These are phyloP conservation scores for Gilbertella persicaria DNA, from an alignment of 371 early-diverging fungal genomes.

Conservation along the genomic window DNA sequence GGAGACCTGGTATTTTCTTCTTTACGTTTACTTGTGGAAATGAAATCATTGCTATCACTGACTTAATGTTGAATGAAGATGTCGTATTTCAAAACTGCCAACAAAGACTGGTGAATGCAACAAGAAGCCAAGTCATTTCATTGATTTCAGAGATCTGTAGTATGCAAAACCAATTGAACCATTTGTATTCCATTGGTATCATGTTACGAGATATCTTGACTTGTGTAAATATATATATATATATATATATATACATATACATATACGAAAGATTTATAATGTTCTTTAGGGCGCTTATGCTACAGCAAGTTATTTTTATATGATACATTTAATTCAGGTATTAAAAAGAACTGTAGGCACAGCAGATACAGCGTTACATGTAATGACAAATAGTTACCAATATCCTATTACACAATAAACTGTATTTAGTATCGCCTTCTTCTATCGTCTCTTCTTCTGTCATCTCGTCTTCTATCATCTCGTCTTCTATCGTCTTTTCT, in stretches of 20 bases:
- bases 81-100: slow-evolving; percentile 7
- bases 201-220: slow-evolving; percentile 12
- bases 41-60: slow-evolving; percentile 3
- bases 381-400: slow-evolving; percentile 5
- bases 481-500: slow-evolving; percentile 12
- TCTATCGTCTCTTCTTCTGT: slow-evolving; percentile 16
- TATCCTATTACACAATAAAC: slow-evolving; percentile 12
- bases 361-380: slow-evolving; percentile 7
- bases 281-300: slow-evolving; percentile 12
- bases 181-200: slow-evolving; percentile 1
- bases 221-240: slow-evolving; percentile 12
- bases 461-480: slow-evolving; percentile 19
- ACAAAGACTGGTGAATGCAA: slow-evolving; percentile 1
- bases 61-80: slow-evolving; percentile 6
- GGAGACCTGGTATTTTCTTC: slow-evolving; percentile 28
- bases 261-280: neutral
- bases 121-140: neutral
- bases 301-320: slow-evolving; percentile 12
- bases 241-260: neutral
- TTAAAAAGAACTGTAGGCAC: neutral
- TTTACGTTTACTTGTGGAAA: slow-evolving; percentile 17
- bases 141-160: slow-evolving; percentile 13
- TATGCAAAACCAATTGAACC: slow-evolving; percentile 8
- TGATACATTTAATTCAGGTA: slow-evolving; percentile 3
- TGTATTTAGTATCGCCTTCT: slow-evolving; percentile 6